Conservation (phyloP, 495 filamentous ascomycete genomes). For the Stereocaulon alpinum region DNA sequence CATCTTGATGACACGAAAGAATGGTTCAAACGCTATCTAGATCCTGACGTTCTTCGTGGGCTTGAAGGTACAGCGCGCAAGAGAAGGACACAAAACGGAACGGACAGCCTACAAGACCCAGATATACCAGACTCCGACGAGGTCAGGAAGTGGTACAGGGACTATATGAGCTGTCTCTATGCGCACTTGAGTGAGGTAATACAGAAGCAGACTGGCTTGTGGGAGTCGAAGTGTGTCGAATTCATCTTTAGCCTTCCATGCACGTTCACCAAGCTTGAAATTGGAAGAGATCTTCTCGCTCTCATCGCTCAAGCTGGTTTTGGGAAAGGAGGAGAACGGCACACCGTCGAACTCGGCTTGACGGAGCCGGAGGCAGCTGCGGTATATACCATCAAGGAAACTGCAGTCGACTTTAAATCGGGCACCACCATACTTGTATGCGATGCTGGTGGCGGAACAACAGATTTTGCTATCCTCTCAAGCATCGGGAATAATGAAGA, state of each 20-base stretch:
- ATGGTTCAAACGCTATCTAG: conserved; percentile 37
- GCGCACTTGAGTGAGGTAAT: conserved; percentile 20
- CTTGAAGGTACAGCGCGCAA: not conserved
- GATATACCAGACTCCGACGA: conserved; percentile 12
- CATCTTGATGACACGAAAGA: conserved; percentile 24
- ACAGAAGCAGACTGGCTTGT: not conserved
- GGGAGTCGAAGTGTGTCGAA: conserved; percentile 27
- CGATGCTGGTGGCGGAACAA: conserved; percentile 39
- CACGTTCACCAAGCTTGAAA: conserved; percentile 26
- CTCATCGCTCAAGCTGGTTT: conserved; percentile 27
- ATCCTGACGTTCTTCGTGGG: conserved; percentile 16
- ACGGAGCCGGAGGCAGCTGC: conserved; percentile 35
- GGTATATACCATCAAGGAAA: conserved; percentile 29
- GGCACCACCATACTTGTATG: conserved; percentile 34
- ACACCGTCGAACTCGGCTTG: conserved; percentile 26
- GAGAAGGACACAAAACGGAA: conserved; percentile 9
- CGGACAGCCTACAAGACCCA: not conserved
- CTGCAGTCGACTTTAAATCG: conserved; percentile 22
- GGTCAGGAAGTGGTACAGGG: conserved; percentile 28
- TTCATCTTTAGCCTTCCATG: conserved; percentile 33
- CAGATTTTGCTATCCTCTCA: conserved; percentile 22
- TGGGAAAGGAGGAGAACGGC: conserved; percentile 18
- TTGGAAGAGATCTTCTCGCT: conserved; percentile 25
- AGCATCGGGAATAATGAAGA: conserved; percentile 20
- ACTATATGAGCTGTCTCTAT: conserved; percentile 28